phyloP scores from a whole-genome alignment of 306 rosid species.

The Ammopiptanthus mongolicus region DNA sequence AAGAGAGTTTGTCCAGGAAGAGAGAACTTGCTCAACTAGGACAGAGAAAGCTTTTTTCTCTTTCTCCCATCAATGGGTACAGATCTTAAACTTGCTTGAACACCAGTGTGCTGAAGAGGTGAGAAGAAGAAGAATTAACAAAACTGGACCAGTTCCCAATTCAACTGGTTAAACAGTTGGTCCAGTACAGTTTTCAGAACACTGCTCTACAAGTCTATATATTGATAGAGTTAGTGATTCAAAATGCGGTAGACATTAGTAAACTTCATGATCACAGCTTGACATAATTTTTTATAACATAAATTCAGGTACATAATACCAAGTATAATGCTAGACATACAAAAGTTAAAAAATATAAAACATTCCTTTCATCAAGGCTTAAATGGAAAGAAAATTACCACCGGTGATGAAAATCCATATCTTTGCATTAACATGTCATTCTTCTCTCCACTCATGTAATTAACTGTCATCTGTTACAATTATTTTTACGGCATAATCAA shows the following conservation, averaged over 20 bases:
- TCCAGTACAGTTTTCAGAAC: background rate
- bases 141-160: background rate
- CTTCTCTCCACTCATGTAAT: slow-evolving; percentile 64
- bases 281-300: background rate
- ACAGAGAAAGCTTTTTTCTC: no score
- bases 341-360: background rate
- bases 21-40: no score
- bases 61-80: no score
- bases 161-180: background rate
- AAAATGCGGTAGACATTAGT: background rate
- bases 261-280: background rate
- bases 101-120: no score
- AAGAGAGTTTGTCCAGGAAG: no score
- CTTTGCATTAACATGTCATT: slow-evolving; percentile 66
- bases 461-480: slow-evolving; percentile 74
- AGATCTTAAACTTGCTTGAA: no score
- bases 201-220: background rate
- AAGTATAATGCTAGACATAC: no score
- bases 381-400: slow-evolving; percentile 47
- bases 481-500: slow-evolving; percentile 32
- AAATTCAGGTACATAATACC: background rate
- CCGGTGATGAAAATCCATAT: slow-evolving; percentile 90
- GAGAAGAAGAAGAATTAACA: no score
- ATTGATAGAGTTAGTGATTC: background rate
- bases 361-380: background rate